Evolutionary conservation across 2,329 filamentous ascomycete genomes (phyloP).

Genomic region (Calonectria pteridis): DNA sequence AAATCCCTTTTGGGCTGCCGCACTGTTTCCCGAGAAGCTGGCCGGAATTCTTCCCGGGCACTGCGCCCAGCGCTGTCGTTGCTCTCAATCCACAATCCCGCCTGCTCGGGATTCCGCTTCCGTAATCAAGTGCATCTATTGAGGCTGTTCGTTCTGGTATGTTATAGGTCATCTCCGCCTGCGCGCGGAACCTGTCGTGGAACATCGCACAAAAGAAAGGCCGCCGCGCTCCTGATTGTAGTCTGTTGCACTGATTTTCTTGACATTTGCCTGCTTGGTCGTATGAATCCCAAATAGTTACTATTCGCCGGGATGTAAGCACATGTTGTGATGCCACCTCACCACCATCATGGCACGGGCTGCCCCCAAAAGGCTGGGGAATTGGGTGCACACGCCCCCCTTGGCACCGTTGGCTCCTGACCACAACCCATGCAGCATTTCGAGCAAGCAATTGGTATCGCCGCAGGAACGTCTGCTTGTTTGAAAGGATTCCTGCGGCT

Average conservation of each 20-base stretch:
- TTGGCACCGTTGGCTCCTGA: background rate
- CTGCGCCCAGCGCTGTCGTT: background rate
- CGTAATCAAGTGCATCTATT: background rate
- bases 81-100: background rate
- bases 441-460: background rate
- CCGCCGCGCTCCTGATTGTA: background rate
- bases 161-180: background rate
- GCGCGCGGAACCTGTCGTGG: background rate
- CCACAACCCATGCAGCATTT: background rate
- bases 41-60: background rate
- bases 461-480: background rate
- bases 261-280: background rate
- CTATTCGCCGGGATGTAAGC: background rate
- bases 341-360: background rate
- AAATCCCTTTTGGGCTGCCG: background rate
- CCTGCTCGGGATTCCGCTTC: background rate
- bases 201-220: background rate
- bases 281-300: background rate
- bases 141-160: background rate
- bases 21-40: background rate
- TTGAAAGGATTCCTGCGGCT: background rate
- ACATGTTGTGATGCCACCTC: background rate
- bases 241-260: background rate
- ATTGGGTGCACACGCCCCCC: background rate
- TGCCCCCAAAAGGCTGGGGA: slow-evolving; percentile 13